Evolutionary conservation across 2,329 filamentous ascomycete genomes (phyloP).

Genomic region (Calcarisporium arbuscula): DNA sequence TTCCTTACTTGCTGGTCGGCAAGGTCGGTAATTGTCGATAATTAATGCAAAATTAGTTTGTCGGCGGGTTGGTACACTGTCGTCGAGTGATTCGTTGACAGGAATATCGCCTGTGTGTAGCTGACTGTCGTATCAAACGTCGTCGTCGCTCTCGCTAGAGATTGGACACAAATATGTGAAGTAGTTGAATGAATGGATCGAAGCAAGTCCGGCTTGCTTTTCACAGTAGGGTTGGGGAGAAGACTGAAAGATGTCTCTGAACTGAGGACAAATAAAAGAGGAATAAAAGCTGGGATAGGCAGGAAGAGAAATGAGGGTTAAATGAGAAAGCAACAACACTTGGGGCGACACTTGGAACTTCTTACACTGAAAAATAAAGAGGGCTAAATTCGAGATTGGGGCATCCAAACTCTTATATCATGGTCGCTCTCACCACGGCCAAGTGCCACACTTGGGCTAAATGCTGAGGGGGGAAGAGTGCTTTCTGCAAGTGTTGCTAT

Average conservation of each 20-base stretch:
- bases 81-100: no score
- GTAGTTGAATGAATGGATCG: constrained; percentile 42
- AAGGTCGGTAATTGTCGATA: no score
- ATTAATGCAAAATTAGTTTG: no score
- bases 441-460: no score
- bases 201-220: constrained; percentile 57
- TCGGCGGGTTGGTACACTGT: no score
- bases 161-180: constrained; percentile 14
- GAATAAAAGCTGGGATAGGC: constrained; percentile 22
- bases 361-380: constrained; percentile 33
- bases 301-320: constrained; percentile 18
- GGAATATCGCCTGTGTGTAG: no score
- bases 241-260: constrained; percentile 18
- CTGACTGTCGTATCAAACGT: constrained; percentile 22
- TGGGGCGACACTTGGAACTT: constrained; percentile 47
- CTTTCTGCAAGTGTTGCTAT: constrained; percentile 25
- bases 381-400: constrained; percentile 33
- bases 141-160: constrained; percentile 7
- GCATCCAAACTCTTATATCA: constrained; percentile 53
- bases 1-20: no score
- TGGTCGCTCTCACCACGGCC: constrained; percentile 39
- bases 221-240: constrained; percentile 30
- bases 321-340: constrained; percentile 34
- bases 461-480: no score
- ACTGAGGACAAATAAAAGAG: constrained; percentile 26